Conservation (phyloP, 257 asterid genomes). For the Leptodermis oblonga region DNA sequence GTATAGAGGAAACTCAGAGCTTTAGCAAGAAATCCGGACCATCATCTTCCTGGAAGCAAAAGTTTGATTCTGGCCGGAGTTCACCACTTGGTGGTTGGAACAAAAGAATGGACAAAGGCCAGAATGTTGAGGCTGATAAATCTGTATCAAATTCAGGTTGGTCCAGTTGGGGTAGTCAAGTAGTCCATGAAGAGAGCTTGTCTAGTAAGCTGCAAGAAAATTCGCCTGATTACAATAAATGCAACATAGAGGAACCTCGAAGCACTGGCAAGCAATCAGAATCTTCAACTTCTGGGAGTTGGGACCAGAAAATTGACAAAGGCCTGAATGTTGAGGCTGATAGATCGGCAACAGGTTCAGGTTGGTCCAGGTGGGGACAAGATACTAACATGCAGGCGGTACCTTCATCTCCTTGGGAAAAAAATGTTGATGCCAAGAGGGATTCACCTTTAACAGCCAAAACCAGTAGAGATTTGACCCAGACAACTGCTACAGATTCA, state of each 20-base stretch:
- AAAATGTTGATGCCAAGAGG: conserved; percentile 5
- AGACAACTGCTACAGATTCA: neutral
- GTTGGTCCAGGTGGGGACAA: conserved; percentile 14
- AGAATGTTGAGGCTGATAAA: neutral
- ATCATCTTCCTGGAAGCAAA: conserved; percentile 22
- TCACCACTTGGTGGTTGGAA: conserved; percentile 4
- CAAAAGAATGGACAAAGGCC: neutral
- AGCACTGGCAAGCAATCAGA: neutral
- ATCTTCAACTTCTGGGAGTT: conserved; percentile 7
- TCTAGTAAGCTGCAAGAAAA: neutral
- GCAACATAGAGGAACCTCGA: neutral
- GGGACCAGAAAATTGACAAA: conserved; percentile 9
- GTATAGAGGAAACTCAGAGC: neutral
- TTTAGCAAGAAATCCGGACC: neutral
- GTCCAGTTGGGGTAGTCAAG: conserved; percentile 11
- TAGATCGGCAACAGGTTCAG: neutral
- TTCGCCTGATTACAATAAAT: neutral
- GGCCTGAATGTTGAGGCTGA: neutral
- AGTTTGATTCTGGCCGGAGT: neutral
- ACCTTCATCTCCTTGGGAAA: conserved; percentile 21
- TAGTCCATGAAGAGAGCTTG: neutral
- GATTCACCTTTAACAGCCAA: conserved; percentile 4
- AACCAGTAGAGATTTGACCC: neutral
- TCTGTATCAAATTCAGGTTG: neutral
- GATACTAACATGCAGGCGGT: neutral